Conservation (phyloP, 192 early-diverging fungal species). For the Irineochytrium annulatum region DNA sequence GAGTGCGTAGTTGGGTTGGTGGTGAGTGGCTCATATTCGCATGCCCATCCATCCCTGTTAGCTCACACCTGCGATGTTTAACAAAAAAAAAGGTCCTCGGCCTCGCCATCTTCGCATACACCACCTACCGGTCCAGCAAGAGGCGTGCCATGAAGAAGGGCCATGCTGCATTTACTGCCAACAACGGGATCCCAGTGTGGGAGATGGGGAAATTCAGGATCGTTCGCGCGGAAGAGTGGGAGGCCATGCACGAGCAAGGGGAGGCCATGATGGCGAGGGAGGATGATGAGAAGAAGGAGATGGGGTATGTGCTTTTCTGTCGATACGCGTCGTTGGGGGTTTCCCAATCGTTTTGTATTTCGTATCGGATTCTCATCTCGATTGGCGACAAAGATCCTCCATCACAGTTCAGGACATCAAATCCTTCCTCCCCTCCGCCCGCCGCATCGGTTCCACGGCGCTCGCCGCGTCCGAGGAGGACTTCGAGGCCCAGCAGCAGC, state of each 20-base stretch:
- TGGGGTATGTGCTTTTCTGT: not conserved
- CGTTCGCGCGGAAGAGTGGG: conserved; percentile 1
- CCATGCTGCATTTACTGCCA: not conserved
- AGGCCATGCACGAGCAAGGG: not conserved
- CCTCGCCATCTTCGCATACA: not conserved
- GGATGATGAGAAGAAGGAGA: not conserved
- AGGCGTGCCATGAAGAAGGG: not conserved
- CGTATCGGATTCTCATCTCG: not conserved
- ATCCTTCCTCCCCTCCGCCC: conserved; percentile 5
- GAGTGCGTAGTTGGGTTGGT: not conserved
- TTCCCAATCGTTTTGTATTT: not conserved
- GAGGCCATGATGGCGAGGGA: conserved; percentile 1
- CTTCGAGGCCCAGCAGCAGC: not conserved
- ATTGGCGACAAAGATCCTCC: too few relatives aligned
- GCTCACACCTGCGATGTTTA: too few relatives aligned
- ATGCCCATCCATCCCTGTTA: too few relatives aligned
- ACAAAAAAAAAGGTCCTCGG: too few relatives aligned
- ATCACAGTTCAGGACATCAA: not conserved
- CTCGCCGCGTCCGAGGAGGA: not conserved
- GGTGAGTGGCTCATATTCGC: too few relatives aligned
- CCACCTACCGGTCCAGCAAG: not conserved
- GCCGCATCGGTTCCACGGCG: not conserved
- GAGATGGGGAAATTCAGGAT: conserved; percentile 2
- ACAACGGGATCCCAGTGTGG: conserved; percentile 1
- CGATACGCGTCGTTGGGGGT: too few relatives aligned